Conservation (phyloP, 106 monocot species). For the Iris macrosiphon region DNA sequence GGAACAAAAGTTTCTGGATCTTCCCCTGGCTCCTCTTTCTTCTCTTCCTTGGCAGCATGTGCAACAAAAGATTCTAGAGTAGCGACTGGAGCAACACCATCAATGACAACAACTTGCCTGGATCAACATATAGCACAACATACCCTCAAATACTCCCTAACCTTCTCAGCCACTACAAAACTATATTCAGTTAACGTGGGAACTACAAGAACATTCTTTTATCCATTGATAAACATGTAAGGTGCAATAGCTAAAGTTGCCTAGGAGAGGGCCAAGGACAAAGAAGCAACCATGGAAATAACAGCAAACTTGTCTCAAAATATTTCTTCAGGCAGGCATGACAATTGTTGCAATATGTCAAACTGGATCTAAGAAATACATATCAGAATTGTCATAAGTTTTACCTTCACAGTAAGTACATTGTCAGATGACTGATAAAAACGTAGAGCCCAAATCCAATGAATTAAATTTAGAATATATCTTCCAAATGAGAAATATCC, state of each 20-base stretch:
- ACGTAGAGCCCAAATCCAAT: too few species aligned
- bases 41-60: conserved; percentile 41
- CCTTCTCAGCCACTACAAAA: conserved; percentile 75
- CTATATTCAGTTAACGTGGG: conserved; percentile 71
- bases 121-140: conserved; percentile 13
- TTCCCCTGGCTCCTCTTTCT: conserved; percentile 68
- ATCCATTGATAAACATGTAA: conserved; percentile 88
- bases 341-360: too few species aligned
- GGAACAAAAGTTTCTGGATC: too few species aligned
- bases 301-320: conserved; percentile 67
- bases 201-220: conserved; percentile 80
- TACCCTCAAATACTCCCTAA: conserved; percentile 85
- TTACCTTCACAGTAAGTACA: too few species aligned
- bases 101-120: conserved; percentile 85
- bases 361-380: too few species aligned
- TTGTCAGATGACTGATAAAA: too few species aligned
- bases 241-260: conserved; percentile 65
- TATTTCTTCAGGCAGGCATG: too few species aligned
- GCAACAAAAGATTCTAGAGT: conserved; percentile 22
- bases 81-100: conserved; percentile 17
- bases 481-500: too few species aligned
- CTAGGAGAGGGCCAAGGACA: conserved; percentile 67
- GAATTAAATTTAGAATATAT: too few species aligned
- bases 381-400: too few species aligned
- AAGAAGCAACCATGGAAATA: conserved; percentile 64